Base-by-base conservation (phyloP, 2,329 filamentous ascomycete genomes). In the Aspergillus sp. region DNA sequence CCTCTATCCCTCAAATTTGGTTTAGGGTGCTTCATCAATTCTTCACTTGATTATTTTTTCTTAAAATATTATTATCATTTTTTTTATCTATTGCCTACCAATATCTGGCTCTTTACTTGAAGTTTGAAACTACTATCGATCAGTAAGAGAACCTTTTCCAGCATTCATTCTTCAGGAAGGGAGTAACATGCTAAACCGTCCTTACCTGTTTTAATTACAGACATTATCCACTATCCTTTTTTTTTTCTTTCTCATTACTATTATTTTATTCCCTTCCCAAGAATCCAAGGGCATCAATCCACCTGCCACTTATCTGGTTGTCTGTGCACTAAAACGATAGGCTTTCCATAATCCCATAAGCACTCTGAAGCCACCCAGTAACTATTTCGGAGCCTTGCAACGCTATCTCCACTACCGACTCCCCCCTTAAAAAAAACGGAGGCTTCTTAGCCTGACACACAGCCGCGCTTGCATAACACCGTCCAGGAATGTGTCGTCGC, bases 391-490 rank as follows among this genome's bases (percentile, higher is more conserved):
- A 57, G 62, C 60, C 60, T 66, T 63, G 62, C 58, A 65, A 62
- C 60, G 55, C 63, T 61, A 66, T 66, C 66, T 59, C 66, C 66
- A 67, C 66, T 62, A 58, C 64, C 59, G 61, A 57, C 55, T 58
- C 48, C 59, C 67, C 67, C 67, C 67, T 53, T 64, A 57, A 64
- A 68, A 67, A 59, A 60, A 59, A 51, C 55, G 61, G 65, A 63
- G 57, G 38, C 59, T 61, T 64, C 65, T 69, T 68, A 68, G 67
- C 63, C 59, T 69, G 64, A 68, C 64, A 68, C 67, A 67, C 67
- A 66, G 62, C 66, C 67, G 68, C 65, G 67, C 68, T 66, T 70
- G 68, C 67, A 69, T 69, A 64, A 67, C 64, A 59, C 60, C 63
- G 58, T 65, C 65, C 64, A 69, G 64, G 65, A 67, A 69, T 64